Evolutionary conservation across 768 basidiomycete genomes (phyloP).

Genomic region (Peribolospora baueri): DNA sequence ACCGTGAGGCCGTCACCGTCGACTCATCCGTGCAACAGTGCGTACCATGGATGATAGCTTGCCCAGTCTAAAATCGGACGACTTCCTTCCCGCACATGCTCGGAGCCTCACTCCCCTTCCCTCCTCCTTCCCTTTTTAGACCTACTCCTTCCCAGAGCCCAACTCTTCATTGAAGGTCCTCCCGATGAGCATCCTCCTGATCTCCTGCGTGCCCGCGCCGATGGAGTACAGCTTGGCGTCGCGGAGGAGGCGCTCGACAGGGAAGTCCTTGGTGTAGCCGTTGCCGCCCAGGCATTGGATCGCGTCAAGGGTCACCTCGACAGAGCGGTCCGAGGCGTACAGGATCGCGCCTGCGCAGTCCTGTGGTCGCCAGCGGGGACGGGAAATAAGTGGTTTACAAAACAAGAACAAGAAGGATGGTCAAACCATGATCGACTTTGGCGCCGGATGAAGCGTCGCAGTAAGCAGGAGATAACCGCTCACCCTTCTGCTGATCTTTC

Average conservation of each 20-base stretch:
- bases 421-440: neutral
- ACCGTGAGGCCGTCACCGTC: no score
- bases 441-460: neutral
- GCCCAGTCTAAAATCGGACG: no score
- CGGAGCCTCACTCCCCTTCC: no score
- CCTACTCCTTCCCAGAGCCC: no score
- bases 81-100: no score
- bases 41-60: no score
- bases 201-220: constrained; percentile 92
- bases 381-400: no score
- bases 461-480: constrained; percentile 14
- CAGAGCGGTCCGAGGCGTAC: constrained; percentile 74
- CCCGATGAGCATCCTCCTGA: constrained; percentile 48
- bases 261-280: constrained; percentile 90
- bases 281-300: constrained; percentile 91
- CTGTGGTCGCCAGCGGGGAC: constrained; percentile 22
- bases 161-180: neutral
- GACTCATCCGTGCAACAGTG: no score
- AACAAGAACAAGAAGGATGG: neutral
- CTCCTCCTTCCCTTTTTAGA: no score
- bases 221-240: constrained; percentile 77
- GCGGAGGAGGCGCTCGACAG: constrained; percentile 60
- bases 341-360: constrained; percentile 88
- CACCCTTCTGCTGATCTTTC: constrained; percentile 51
- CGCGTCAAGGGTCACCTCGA: constrained; percentile 70